Base-by-base conservation (phyloP, 768 basidiomycete species). In the Saitozyma sp. region DNA sequence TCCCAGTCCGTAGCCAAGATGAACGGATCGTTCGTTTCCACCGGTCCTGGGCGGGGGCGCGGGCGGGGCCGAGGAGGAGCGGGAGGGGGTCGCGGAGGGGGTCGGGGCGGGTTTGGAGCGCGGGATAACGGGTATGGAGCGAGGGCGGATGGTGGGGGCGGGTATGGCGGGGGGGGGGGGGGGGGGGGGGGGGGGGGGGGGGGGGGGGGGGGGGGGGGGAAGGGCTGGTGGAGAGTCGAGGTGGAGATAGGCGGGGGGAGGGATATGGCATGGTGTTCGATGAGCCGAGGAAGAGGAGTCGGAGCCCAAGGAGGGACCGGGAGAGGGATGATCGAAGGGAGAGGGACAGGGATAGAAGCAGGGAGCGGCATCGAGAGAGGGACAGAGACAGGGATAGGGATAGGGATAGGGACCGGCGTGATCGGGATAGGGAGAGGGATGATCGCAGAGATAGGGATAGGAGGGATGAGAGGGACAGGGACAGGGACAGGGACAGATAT, bases 1-100 rank as follows among this genome's bases (percentile, higher is more conserved):
- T 94, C 92, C 8, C 93, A 98, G 83, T 96, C 94, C 13, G 95
- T 99, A 54, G 89, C 93, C 3, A 88, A 89, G 54, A 80, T 91
- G 54, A 94, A 95, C 76, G 86, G 81, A 9, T 77, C 91, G 5
- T 92, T 91, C 80, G 82, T 89, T 61, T 85, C 84, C 70, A 80
- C 85, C 62, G 84, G 81, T 9, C 80, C 84, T 1, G 63, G 67
- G 16, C 52, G 63, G 42, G 69, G 78, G 68, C 54, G 78, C 43
- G 64, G 68, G 3, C 57, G 57, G 11, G 70, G 64, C 11, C 57
- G 59, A 14, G 65, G 61, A 13, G 41, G 59, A 20, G 53, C 64
- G 8, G 66, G 73, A 13, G 80, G 58, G 56, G 50, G 61, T 52
- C 56, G 61, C 8, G 67, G 59, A 10, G 29, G 45, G 9, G 53